phyloP scores from a whole-genome alignment of 345 rosid species.

The Kernera saxatilis region DNA sequence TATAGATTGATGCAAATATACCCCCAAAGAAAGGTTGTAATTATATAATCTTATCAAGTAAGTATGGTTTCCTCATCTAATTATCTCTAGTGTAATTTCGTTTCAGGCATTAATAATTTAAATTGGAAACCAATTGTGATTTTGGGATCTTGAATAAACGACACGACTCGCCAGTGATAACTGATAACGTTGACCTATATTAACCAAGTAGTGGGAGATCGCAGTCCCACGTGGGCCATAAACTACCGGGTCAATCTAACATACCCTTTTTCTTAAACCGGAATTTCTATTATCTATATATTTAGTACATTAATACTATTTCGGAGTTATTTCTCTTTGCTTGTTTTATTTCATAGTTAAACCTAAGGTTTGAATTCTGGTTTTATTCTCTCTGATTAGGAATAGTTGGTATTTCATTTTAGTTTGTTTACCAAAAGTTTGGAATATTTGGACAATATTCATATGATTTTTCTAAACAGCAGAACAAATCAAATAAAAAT shows the following conservation, averaged over 20 bases:
- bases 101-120: background rate
- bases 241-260: slow-evolving; percentile 1
- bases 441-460: slow-evolving; percentile 2
- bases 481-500: background rate
- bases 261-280: background rate
- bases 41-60: background rate
- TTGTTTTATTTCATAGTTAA: background rate
- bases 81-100: background rate
- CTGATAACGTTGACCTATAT: background rate
- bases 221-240: background rate
- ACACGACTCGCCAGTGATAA: background rate
- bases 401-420: slow-evolving; percentile 1
- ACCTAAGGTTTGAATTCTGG: background rate
- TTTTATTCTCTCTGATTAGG: background rate
- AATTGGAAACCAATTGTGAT: background rate
- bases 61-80: background rate
- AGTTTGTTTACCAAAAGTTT: slow-evolving; percentile 7
- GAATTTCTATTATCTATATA: too few relatives aligned
- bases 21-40: background rate
- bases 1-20: background rate
- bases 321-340: background rate
- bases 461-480: background rate
- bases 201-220: slow-evolving; percentile 13
- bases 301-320: background rate
- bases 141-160: background rate